Conservation (phyloP, 306 rosid genomes). For the Ziziphus jujuba region DNA sequence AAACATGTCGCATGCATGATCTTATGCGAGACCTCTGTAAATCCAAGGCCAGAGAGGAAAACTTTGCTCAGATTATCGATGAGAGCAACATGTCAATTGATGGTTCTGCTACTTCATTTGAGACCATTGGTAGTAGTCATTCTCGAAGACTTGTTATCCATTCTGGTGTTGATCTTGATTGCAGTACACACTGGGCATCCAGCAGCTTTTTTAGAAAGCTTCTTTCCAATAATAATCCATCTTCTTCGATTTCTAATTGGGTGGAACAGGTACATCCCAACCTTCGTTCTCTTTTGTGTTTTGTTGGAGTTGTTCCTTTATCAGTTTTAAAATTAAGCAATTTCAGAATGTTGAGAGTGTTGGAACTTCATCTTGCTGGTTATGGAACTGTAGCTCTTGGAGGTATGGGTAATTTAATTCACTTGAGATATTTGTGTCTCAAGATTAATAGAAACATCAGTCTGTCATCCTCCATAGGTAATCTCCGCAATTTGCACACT, state of each 20-base stretch:
- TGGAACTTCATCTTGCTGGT: slow-evolving; percentile 35
- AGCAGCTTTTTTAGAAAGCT: no score
- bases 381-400: slow-evolving; percentile 22
- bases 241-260: not conserved
- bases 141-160: slow-evolving; percentile 2
- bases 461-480: slow-evolving; percentile 38
- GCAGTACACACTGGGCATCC: no score
- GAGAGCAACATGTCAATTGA: not conserved
- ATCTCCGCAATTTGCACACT: slow-evolving; percentile 44
- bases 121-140: slow-evolving; percentile 3
- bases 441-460: slow-evolving; percentile 8
- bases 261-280: not conserved
- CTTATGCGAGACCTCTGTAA: slow-evolving; percentile 51
- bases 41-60: slow-evolving; percentile 38
- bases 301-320: no score
- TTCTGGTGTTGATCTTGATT: no score
- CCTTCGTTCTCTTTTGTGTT: slow-evolving; percentile 6
- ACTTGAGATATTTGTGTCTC: slow-evolving; percentile 45
- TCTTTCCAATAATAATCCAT: no score
- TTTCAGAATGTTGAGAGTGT: slow-evolving; percentile 32
- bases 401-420: slow-evolving; percentile 43
- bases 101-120: slow-evolving; percentile 29
- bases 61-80: slow-evolving; percentile 25
- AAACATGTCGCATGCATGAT: slow-evolving; percentile 55
- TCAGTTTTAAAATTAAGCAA: slow-evolving; percentile 4